Base-by-base conservation (phyloP, 2,329 filamentous ascomycete species). In the Talaromyces marneffei region DNA sequence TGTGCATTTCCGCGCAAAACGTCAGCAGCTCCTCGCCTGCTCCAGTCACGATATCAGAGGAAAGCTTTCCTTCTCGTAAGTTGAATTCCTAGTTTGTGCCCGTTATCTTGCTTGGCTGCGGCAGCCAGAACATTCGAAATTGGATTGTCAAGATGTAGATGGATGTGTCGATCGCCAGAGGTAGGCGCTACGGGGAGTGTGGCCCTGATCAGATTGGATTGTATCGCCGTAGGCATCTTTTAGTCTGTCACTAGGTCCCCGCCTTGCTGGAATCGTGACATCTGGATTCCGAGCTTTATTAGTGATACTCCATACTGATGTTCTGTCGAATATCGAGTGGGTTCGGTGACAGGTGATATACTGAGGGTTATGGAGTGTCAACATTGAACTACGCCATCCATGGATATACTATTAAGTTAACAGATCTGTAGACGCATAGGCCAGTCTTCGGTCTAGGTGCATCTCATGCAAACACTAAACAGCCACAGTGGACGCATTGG, bases 1-100 rank as follows among this genome's bases (percentile, higher is more conserved):
- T 23, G 40, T 39, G 57, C 25, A 59, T 59, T 44, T 59, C 57
- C 57, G 57, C 57, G 57, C 57, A 29, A 39, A 16, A 18, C 33
- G n/a, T n/a, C n/a, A 18, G 5, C 4, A 23, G 23, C 8, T 40
- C 10, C 14, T 31, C 14, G 42, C 23, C 29, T 25, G 25, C 16
- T 20, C 57, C 57, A 59, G 27, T 59, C 20, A 29, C 10, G 4
- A 27, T 7, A 16, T 3, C 6, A 16, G 9, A n/a, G 44, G n/a
- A 18, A 18, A 16, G 16, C 20, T 39, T 59, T 59, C 25, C 31
- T 37, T 59, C 31, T 50, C 57, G 57, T 59, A 59, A 59, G 48
- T 10, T 33, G 4, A 52, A 52, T 5, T 23, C 8, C 29, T 33
- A 18, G 10, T 12, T 52, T 35, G 29, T 52, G 20, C 16, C 35